Base-by-base conservation (phyloP, 495 filamentous ascomycete species). In the Amorphotheca resinae region DNA sequence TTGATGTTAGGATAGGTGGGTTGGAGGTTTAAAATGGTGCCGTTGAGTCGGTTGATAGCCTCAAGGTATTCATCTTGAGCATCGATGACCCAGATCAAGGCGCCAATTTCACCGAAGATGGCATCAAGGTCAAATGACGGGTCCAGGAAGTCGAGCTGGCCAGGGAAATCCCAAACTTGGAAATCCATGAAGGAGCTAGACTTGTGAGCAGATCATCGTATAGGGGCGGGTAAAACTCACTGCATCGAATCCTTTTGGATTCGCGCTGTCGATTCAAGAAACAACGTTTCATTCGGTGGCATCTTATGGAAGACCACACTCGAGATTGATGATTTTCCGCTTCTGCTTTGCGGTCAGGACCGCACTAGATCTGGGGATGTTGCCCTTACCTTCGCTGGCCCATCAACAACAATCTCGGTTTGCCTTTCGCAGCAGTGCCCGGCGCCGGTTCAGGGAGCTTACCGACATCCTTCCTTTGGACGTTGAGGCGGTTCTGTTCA, bases 241-340 rank as follows among this genome's bases (percentile, higher is more conserved):
- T 87, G 86, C 58, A 95, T 84, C 1, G 82, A 81, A 48, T 95
- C 87, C 56, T 89, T 94, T 53, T 89, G 83, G 44, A 96, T 93
- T 16, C 79, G 73, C 0, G 86, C 87, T 7, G 91, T 98, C 0
- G 88, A 91, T 59, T 96, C 91, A 3, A 96, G 67, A 49, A 93
- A 98, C 9, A 98, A 66, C 0, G 91, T 96, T 61, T 98, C 93
- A 51, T 79, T 87, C 1, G 91, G 88, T 0, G 87, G 82, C 67
- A 98, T 80, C 56, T 96, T 96, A 60, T 95, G 86, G 53, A 98
- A 96, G 9, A 98, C 93, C 30, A 98, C 91, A 52, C 84, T 95
- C 3, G 86, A 87, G 45, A 98, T 95, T 4, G 91, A 96, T 8
- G 91, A 95, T 59, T 98, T 98, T 33, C 91, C 91, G 56, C 86